These are phyloP conservation scores for Claviceps capensis DNA, from an alignment of 2,329 filamentous ascomycete species.

Conservation along the genomic window DNA sequence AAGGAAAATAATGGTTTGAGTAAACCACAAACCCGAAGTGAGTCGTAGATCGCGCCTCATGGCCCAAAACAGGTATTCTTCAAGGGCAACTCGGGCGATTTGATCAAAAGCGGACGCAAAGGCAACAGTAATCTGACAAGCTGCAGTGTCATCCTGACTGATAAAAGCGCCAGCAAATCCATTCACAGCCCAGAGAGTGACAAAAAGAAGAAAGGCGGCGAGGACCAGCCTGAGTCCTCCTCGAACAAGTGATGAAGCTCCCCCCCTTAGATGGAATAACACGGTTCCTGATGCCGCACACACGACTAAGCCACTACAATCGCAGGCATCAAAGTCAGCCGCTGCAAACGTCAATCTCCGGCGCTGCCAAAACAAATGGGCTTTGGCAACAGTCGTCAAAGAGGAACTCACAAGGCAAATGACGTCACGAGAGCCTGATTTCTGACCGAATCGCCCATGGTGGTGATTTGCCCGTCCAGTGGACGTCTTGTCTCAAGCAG, in stretches of 20 bases:
- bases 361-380: neutral
- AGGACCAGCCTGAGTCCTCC: constrained; percentile 53
- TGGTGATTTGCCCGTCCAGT: constrained; percentile 10
- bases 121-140: constrained; percentile 38
- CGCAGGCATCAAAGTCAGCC: neutral
- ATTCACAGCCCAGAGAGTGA: constrained; percentile 39
- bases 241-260: constrained; percentile 35
- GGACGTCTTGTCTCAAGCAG: constrained; percentile 15
- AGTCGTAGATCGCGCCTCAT: constrained; percentile 26
- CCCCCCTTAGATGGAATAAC: constrained; percentile 32
- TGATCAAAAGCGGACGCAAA: constrained; percentile 45
- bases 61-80: constrained; percentile 41
- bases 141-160: constrained; percentile 24
- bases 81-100: constrained; percentile 35
- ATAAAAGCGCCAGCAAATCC: constrained; percentile 38
- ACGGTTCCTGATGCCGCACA: constrained; percentile 35
- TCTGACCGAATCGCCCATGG: constrained; percentile 32
- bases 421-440: constrained; percentile 37
- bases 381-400: neutral
- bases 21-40: constrained; percentile 23
- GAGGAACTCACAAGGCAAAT: constrained; percentile 37
- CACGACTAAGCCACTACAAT: constrained; percentile 34
- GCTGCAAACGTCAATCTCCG: neutral
- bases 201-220: constrained; percentile 36
- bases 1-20: constrained; percentile 32